Conservation (phyloP, 2,329 filamentous ascomycete species). For the Calycina marina region DNA sequence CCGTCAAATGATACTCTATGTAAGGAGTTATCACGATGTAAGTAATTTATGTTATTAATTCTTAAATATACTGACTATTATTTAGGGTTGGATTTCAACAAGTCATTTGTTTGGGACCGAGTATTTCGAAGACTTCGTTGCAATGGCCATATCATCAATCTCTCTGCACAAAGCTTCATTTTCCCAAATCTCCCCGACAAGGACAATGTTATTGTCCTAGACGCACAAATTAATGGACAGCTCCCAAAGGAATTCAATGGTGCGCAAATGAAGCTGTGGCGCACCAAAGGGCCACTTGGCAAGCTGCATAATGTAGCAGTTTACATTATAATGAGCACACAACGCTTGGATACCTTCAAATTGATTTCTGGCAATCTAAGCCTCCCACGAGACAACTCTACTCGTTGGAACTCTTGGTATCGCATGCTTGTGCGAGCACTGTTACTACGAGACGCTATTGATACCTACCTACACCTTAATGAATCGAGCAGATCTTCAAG, state of each 20-base stretch:
- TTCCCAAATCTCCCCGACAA: neutral
- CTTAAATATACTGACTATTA: neutral
- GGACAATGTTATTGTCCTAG: neutral
- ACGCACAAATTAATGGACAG: neutral
- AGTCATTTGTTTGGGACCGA: too few relatives aligned
- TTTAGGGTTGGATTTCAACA: too few relatives aligned
- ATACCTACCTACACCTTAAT: neutral
- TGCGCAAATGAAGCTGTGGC: neutral
- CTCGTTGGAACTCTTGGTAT: neutral
- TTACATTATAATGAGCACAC: neutral
- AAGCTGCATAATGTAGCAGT: slow-evolving; percentile 1
- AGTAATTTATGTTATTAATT: neutral
- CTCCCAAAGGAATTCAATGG: neutral
- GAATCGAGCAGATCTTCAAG: too few relatives aligned
- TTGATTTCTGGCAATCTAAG: neutral
- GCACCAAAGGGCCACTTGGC: neutral
- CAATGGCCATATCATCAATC: slow-evolving; percentile 1
- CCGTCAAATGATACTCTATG: neutral
- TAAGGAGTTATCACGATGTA: neutral
- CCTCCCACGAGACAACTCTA: neutral
- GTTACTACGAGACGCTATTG: neutral
- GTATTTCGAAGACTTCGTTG: neutral
- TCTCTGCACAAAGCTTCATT: neutral
- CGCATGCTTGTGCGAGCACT: neutral
- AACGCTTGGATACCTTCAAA: neutral